A percentile compares a stretch with the other conserved stretches of the same genome.
phyloP scores from a whole-genome alignment of 176 grass and related monocot genomes.

The Poa annua region DNA sequence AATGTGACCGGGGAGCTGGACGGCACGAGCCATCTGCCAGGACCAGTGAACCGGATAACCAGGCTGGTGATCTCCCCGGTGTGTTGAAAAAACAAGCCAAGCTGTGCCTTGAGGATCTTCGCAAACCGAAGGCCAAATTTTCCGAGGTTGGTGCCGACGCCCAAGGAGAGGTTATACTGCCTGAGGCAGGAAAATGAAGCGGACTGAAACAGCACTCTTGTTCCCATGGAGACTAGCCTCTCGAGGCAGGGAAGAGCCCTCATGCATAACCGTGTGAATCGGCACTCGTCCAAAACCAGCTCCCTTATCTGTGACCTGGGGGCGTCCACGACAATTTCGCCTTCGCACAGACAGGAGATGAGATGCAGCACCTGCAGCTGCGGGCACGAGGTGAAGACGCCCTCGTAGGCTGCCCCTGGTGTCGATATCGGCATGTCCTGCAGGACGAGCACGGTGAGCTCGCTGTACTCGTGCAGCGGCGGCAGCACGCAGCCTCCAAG shows the following conservation, averaged over 20 bases:
- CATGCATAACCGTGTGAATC: background rate
- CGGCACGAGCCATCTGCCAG: background rate
- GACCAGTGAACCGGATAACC: background rate
- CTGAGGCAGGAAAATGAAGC: background rate
- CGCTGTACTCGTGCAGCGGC: background rate
- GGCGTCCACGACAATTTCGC: background rate
- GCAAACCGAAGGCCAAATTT: background rate
- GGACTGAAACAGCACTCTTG: background rate
- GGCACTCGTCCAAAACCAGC: background rate
- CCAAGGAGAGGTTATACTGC: background rate
- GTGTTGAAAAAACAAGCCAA: background rate
- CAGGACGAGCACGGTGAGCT: background rate
- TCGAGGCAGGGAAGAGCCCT: background rate
- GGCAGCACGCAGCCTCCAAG: background rate
- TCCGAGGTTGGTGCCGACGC: background rate
- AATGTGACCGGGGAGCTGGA: background rate
- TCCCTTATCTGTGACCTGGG: background rate
- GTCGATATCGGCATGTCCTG: background rate
- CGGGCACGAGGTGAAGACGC: background rate
- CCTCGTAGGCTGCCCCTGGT: background rate
- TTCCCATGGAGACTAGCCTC: background rate
- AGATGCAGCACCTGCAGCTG: constrained; percentile 8
- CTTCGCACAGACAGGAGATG: background rate
- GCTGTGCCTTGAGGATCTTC: background rate
- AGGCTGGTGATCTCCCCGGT: background rate